Evolutionary conservation across 2,329 filamentous ascomycete genomes (phyloP).

Genomic region (Xylariaceae sp.): DNA sequence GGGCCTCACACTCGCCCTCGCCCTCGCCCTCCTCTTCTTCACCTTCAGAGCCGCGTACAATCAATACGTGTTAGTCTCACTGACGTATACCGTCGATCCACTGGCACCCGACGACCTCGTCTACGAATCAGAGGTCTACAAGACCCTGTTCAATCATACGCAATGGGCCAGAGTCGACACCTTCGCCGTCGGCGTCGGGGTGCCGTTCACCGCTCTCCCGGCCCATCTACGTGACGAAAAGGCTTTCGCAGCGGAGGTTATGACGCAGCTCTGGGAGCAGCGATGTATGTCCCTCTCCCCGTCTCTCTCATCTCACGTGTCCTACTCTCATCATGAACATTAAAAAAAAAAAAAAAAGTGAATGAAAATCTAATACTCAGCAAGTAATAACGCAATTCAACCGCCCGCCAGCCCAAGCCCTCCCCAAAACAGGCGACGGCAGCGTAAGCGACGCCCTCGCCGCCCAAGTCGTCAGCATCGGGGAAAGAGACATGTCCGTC

Average conservation of each 20-base stretch:
- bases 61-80: constrained; percentile 15
- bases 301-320: background rate
- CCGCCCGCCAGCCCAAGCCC: constrained; percentile 2
- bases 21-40: constrained; percentile 11
- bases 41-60: constrained; percentile 10
- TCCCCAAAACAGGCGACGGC: constrained; percentile 16
- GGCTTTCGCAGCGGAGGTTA: constrained; percentile 16
- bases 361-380: background rate
- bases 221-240: constrained; percentile 10
- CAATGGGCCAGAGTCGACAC: constrained; percentile 18
- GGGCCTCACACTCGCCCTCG: constrained; percentile 10
- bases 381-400: constrained; percentile 18
- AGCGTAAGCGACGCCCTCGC: constrained; percentile 13
- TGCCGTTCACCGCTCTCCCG: constrained; percentile 10
- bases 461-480: constrained; percentile 18
- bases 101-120: constrained; percentile 15
- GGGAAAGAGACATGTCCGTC: constrained; percentile 19
- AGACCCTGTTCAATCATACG: constrained; percentile 15
- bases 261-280: constrained; percentile 20
- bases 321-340: too few relatives aligned
- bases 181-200: constrained; percentile 16
- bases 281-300: constrained; percentile 11
- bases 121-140: constrained; percentile 19
- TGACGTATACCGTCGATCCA: constrained; percentile 19
- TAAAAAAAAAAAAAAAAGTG: too few relatives aligned